Conservation (phyloP, 1,284 basidiomycete genomes). For the Meripilus lineatus region DNA sequence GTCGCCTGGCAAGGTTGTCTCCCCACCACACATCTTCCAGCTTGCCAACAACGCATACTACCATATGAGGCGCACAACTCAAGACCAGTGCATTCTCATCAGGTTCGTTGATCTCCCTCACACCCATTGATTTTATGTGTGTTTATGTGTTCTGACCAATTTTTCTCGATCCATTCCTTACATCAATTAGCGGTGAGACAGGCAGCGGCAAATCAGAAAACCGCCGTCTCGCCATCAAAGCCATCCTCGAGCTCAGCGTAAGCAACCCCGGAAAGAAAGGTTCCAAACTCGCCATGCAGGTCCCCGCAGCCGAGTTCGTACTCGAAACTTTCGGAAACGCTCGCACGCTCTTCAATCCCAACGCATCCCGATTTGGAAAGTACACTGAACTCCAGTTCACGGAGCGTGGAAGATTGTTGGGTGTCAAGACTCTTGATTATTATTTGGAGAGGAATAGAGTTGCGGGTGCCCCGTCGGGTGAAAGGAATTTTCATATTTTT, state of each 20-base stretch:
- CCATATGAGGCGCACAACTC: conserved; percentile 90
- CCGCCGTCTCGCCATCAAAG: conserved; percentile 85
- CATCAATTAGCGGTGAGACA: conserved; percentile 91
- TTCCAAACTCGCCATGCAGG: conserved; percentile 77
- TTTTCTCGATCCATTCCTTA: conserved; percentile 5
- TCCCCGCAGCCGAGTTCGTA: conserved; percentile 93
- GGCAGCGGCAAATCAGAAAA: conserved; percentile 93
- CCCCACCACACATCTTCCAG: conserved; percentile 80
- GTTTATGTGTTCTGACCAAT: no score
- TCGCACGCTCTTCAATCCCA: conserved; percentile 85
- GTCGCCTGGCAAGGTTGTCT: conserved; percentile 35
- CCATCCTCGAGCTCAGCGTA: conserved; percentile 84
- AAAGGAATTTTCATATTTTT: conserved; percentile 96
- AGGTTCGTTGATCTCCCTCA: conserved; percentile 47
- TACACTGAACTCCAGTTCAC: conserved; percentile 94
- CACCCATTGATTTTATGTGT: conserved; percentile 4
- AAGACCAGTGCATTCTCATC: conserved; percentile 88
- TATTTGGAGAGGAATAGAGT: conserved; percentile 91
- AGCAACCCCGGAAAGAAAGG: conserved; percentile 93
- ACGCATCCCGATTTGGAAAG: conserved; percentile 89
- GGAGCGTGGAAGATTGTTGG: conserved; percentile 83
- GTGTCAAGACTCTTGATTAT: conserved; percentile 95
- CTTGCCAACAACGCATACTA: conserved; percentile 91
- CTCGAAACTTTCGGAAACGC: conserved; percentile 92
- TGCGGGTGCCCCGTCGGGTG: conserved; percentile 74